Evolutionary conservation across 2,329 filamentous ascomycete genomes (phyloP).

Genomic region (Alternaria metachromatica): DNA sequence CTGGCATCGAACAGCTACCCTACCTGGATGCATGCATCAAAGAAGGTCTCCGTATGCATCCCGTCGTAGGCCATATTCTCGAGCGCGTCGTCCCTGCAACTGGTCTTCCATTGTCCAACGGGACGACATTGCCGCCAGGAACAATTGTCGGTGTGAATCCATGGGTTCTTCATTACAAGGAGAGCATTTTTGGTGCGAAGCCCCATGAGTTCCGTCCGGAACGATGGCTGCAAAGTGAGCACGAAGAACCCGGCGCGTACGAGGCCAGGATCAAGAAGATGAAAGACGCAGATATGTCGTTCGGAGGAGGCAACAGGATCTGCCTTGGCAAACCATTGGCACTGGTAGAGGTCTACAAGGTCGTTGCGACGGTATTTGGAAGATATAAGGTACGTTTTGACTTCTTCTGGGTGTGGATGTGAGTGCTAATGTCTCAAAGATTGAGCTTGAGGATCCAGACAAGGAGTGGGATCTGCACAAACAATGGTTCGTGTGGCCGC

Average conservation of each 20-base stretch:
- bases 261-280: conserved; percentile 32
- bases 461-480: conserved; percentile 51
- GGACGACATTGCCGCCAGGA: conserved; percentile 35
- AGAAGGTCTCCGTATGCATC: conserved; percentile 55
- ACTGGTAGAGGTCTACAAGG: conserved; percentile 53
- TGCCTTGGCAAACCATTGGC: conserved; percentile 41
- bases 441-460: conserved; percentile 44
- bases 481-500: conserved; percentile 52
- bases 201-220: conserved; percentile 33
- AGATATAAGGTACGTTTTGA: conserved; percentile 51
- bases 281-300: conserved; percentile 45
- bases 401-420: conserved; percentile 17
- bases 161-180: conserved; percentile 35
- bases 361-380: conserved; percentile 53
- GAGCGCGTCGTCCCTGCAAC: conserved; percentile 40
- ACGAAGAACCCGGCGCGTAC: conserved; percentile 21
- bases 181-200: conserved; percentile 28
- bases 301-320: conserved; percentile 38
- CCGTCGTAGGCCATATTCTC: conserved; percentile 41
- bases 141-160: conserved; percentile 44
- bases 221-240: conserved; percentile 40
- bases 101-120: conserved; percentile 26
- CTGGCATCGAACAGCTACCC: conserved; percentile 39
- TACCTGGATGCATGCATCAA: conserved; percentile 58
- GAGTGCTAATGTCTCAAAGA: conserved; percentile 25